A percentile compares a stretch with the other conserved stretches of the same genome.
Evolutionary conservation across 306 rosid genomes (phyloP).

Genomic region (Canavalia gladiata): DNA sequence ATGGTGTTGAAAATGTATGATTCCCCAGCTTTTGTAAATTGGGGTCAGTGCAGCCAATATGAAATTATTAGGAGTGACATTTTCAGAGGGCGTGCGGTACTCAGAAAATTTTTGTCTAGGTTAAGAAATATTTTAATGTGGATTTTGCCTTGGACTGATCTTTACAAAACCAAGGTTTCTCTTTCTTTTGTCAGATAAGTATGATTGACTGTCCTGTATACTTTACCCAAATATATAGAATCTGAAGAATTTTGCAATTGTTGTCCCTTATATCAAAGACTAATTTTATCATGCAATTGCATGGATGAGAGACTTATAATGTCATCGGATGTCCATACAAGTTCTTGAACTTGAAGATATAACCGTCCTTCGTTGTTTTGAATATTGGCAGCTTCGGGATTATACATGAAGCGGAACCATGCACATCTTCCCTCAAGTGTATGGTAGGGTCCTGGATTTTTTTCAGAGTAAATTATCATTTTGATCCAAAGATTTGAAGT

Average conservation of each 20-base stretch:
- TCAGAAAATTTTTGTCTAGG: conserved; percentile 34
- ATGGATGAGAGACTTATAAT: neutral
- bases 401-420: neutral
- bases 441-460: too few species aligned
- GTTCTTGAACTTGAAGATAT: neutral
- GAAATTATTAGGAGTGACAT: conserved; percentile 18
- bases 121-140: conserved; percentile 47
- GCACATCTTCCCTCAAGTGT: too few species aligned
- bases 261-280: neutral
- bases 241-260: conserved; percentile 26
- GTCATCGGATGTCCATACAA: neutral
- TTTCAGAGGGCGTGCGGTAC: conserved; percentile 43
- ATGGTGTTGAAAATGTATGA: conserved; percentile 72
- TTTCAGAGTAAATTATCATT: too few species aligned
- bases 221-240: conserved; percentile 14
- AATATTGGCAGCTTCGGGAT: too few species aligned
- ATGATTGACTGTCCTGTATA: conserved; percentile 27
- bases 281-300: neutral
- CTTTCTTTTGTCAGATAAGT: conserved; percentile 38
- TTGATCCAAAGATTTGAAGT: too few species aligned
- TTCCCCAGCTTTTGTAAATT: conserved; percentile 45
- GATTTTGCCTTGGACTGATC: conserved; percentile 47
- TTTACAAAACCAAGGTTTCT: conserved; percentile 25
- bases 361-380: neutral
- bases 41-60: conserved; percentile 22